Evolutionary conservation across 2,329 filamentous ascomycete genomes (phyloP).

Genomic region (Intubia oerlemansii): DNA sequence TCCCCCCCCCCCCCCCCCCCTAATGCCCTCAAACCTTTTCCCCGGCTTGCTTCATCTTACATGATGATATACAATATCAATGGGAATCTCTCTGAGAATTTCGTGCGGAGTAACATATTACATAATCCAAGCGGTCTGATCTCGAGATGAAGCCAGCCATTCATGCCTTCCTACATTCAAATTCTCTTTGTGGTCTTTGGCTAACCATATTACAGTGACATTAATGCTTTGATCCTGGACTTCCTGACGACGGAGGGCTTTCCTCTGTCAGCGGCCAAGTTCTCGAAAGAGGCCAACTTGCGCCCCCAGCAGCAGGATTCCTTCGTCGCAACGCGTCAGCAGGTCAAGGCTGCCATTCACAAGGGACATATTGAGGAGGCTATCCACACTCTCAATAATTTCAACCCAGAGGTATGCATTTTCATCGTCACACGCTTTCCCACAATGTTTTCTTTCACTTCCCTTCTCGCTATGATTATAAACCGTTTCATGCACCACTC

Average conservation of each 20-base stretch:
- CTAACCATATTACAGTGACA: slow-evolving; percentile 41
- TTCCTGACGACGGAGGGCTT: slow-evolving; percentile 95
- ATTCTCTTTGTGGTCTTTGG: not conserved
- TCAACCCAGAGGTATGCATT: slow-evolving; percentile 69
- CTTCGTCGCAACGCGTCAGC: slow-evolving; percentile 56
- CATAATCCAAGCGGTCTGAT: slow-evolving; percentile 32
- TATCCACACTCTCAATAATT: slow-evolving; percentile 70
- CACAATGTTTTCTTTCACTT: not conserved
- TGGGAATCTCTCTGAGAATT: slow-evolving; percentile 99
- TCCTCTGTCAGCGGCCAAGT: slow-evolving; percentile 75
- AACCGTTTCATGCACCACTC: slow-evolving; percentile 99
- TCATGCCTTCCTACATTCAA: not conserved
- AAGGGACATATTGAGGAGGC: slow-evolving; percentile 68
- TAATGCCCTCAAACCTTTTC: too few species aligned
- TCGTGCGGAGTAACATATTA: slow-evolving; percentile 62
- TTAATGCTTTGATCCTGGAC: slow-evolving; percentile 88
- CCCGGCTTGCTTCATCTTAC: too few species aligned
- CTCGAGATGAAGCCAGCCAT: slow-evolving; percentile 5
- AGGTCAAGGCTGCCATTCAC: slow-evolving; percentile 71
- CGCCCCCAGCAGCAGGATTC: slow-evolving; percentile 48
- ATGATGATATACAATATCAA: slow-evolving; percentile 80
- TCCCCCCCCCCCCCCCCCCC: too few species aligned
- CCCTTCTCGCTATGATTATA: slow-evolving; percentile 66
- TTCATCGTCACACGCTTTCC: slow-evolving; percentile 4
- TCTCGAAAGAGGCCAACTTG: slow-evolving; percentile 84